phyloP scores from a whole-genome alignment of 306 rosid species.

The Vicia villosa region DNA sequence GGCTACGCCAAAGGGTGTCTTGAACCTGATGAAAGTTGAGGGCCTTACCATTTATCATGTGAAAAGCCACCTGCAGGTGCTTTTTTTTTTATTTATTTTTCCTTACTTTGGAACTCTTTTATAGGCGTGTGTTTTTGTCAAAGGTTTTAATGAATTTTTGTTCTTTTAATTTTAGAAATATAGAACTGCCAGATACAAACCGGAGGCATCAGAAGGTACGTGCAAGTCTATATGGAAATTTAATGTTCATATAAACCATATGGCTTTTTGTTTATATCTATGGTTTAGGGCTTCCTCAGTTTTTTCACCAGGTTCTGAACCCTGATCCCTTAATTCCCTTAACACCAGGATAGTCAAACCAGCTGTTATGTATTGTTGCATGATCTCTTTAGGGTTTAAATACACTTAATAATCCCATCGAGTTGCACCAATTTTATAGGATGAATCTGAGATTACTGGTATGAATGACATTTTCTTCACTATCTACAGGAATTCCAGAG shows the following conservation, averaged over 20 bases:
- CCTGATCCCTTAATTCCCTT: background rate
- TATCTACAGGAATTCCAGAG: slow-evolving; percentile 60
- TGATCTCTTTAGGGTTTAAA: slow-evolving; percentile 22
- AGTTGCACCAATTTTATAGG: background rate
- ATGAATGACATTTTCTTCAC: slow-evolving; percentile 35
- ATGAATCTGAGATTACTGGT: slow-evolving; percentile 18
- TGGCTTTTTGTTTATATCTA: slow-evolving; percentile 9
- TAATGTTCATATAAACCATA: slow-evolving; percentile 30
- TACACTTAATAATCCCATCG: slow-evolving; percentile 5
- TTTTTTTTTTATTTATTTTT: slow-evolving; percentile 28
- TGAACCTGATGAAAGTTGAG: slow-evolving; percentile 81
- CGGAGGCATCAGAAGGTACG: slow-evolving; percentile 84
- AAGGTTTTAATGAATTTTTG: slow-evolving; percentile 21
- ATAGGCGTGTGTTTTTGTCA: background rate
- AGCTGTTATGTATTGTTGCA: background rate
- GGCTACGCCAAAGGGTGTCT: slow-evolving; percentile 97
- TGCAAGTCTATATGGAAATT: slow-evolving; percentile 25
- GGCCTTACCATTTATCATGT: slow-evolving; percentile 96
- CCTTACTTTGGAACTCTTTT: slow-evolving; percentile 13
- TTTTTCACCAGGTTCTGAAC: background rate
- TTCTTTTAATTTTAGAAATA: slow-evolving; percentile 65
- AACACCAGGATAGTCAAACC: background rate
- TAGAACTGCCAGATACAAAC: slow-evolving; percentile 93
- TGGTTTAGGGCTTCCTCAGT: slow-evolving; percentile 3
- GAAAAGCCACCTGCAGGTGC: slow-evolving; percentile 94